These are phyloP conservation scores for Sideroxylon spinosum DNA, from an alignment of 179 eudicot species.

Conservation along the genomic window DNA sequence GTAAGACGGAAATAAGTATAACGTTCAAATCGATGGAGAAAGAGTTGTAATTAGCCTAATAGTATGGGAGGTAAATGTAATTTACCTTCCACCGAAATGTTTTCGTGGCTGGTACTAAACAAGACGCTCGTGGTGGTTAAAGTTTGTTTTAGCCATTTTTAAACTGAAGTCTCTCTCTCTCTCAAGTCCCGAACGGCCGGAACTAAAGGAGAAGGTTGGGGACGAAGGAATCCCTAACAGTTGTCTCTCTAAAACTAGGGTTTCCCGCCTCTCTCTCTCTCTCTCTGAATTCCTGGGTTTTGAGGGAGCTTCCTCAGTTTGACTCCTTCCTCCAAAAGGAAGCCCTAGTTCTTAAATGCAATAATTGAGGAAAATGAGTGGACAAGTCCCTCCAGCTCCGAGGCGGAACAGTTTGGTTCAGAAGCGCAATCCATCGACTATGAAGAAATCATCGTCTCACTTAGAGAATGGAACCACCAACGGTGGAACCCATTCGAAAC, in stretches of 20 bases:
- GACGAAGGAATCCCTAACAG: not conserved
- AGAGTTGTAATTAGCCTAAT: too few relatives aligned
- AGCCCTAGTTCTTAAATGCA: not conserved
- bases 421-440: conserved; percentile 39
- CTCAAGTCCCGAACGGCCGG: not conserved
- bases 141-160: not conserved
- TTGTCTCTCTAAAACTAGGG: conserved; percentile 9
- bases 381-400: conserved; percentile 41
- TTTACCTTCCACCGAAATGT: too few relatives aligned
- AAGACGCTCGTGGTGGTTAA: conserved; percentile 8
- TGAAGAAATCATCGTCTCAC: conserved; percentile 33
- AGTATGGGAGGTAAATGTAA: too few relatives aligned
- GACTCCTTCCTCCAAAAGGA: not conserved
- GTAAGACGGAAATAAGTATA: too few relatives aligned
- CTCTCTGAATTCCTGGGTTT: conserved; percentile 1
- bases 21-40: too few relatives aligned
- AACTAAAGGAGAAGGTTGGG: not conserved
- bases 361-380: conserved; percentile 41
- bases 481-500: conserved; percentile 35
- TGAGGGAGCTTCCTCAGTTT: not conserved
- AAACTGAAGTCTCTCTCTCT: not conserved
- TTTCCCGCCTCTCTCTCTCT: not conserved
- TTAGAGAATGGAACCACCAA: conserved; percentile 51
- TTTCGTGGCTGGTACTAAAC: conserved; percentile 1
- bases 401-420: conserved; percentile 43